A percentile compares a stretch with the other conserved stretches of the same genome.
These are phyloP conservation scores for Arabis hirsuta DNA, from an alignment of 345 rosid species.

Conservation along the genomic window DNA sequence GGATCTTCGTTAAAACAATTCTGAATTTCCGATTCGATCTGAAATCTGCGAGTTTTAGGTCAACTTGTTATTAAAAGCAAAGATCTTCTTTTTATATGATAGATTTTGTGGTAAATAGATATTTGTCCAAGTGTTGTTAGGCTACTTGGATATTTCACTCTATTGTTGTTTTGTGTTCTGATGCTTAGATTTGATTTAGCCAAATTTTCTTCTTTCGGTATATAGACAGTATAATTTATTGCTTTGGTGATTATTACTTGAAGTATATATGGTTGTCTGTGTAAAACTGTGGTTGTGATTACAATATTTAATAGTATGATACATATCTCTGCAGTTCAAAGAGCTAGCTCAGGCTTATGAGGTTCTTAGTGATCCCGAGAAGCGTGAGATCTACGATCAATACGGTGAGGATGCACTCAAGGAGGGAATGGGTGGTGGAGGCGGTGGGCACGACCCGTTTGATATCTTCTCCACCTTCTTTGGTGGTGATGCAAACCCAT, in stretches of 20 bases:
- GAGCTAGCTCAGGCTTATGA: constrained; percentile 94
- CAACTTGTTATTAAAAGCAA: neutral
- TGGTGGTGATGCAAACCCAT: constrained; percentile 52
- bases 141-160: no score
- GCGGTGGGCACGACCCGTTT: constrained; percentile 71
- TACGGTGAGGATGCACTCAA: constrained; percentile 94
- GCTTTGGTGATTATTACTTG: constrained; percentile 10
- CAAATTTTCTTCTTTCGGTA: neutral
- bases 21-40: constrained; percentile 15
- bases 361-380: constrained; percentile 86
- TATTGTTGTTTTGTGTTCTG: no score
- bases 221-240: constrained; percentile 4
- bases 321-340: constrained; percentile 64
- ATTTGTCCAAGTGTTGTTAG: neutral
- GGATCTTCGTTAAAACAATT: neutral
- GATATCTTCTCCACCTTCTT: constrained; percentile 88
- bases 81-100: neutral
- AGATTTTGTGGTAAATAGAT: neutral
- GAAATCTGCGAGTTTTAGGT: constrained; percentile 31
- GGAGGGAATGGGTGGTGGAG: constrained; percentile 88
- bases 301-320: neutral
- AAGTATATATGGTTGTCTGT: neutral
- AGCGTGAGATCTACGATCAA: constrained; percentile 85
- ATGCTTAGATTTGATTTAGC: neutral
- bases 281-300: neutral